Evolutionary conservation across 805 yeast genomes (phyloP).

Genomic region (Yamadazyma nakazawae): DNA sequence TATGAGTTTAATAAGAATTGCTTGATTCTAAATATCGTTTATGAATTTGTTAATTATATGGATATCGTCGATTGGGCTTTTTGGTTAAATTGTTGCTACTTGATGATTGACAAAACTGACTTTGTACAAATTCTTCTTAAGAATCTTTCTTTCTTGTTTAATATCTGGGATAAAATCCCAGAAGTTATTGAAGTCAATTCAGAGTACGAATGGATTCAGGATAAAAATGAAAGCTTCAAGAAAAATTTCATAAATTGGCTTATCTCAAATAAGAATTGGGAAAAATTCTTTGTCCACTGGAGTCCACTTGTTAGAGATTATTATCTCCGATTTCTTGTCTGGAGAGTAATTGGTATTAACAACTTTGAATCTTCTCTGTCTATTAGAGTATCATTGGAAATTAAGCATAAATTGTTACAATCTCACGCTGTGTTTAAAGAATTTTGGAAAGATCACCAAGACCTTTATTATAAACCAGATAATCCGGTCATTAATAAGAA

Average conservation of each 20-base stretch:
- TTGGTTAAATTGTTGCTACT: constrained; percentile 61
- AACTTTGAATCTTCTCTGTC: constrained; percentile 34
- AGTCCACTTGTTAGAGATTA: constrained; percentile 71
- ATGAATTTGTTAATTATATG: constrained; percentile 38
- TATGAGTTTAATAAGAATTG: constrained; percentile 39
- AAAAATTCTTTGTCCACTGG: constrained; percentile 69
- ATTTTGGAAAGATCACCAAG: constrained; percentile 20
- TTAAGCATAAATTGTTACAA: constrained; percentile 30
- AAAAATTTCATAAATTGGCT: constrained; percentile 54
- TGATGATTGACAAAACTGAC: constrained; percentile 57
- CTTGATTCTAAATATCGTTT: constrained; percentile 36
- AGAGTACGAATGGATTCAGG: constrained; percentile 35
- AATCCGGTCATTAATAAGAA: constrained; percentile 47
- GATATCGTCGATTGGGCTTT: constrained; percentile 63
- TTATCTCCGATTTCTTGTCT: constrained; percentile 62
- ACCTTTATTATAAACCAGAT: constrained; percentile 31
- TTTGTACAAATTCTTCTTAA: constrained; percentile 62
- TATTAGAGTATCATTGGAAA: constrained; percentile 25
- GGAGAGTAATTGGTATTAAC: constrained; percentile 54
- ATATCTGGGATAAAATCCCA: constrained; percentile 71
- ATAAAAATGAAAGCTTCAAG: constrained; percentile 40
- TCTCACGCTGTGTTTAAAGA: constrained; percentile 24
- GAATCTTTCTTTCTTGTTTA: constrained; percentile 63
- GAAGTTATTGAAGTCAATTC: constrained; percentile 14
- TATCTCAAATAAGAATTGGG: constrained; percentile 49